Evolutionary conservation across 2,329 filamentous ascomycete genomes (phyloP).

Genomic region (Dactylellina sp.): DNA sequence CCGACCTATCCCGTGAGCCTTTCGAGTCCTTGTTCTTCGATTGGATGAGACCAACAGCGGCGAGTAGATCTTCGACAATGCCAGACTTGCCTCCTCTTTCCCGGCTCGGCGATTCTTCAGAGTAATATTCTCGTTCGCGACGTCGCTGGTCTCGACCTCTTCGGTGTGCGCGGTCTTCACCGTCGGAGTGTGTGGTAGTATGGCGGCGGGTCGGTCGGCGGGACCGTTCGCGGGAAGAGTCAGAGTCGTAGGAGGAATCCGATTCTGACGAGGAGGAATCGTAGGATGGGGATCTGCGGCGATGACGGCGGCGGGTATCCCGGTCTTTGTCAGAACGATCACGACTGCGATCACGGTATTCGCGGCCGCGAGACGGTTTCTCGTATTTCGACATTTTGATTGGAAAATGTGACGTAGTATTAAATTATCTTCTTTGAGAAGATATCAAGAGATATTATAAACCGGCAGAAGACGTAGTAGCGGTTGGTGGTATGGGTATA

Average conservation of each 20-base stretch:
- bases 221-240: slow-evolving; percentile 30
- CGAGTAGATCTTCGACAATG: slow-evolving; percentile 49
- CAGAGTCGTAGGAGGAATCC: slow-evolving; percentile 36
- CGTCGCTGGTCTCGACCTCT: slow-evolving; percentile 36
- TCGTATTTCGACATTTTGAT: slow-evolving; percentile 53
- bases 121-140: slow-evolving; percentile 29
- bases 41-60: slow-evolving; percentile 47
- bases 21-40: slow-evolving; percentile 40
- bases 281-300: slow-evolving; percentile 54
- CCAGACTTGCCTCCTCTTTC: slow-evolving; percentile 25
- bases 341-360: slow-evolving; percentile 35
- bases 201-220: slow-evolving; percentile 49
- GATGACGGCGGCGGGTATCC: slow-evolving; percentile 31
- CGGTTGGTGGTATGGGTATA: too few species aligned
- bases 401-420: not conserved
- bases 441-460: not conserved
- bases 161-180: slow-evolving; percentile 27
- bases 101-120: slow-evolving; percentile 37
- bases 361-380: slow-evolving; percentile 38
- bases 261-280: slow-evolving; percentile 30
- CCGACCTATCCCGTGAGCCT: slow-evolving; percentile 6
- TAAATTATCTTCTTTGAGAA: slow-evolving; percentile 7
- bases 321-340: slow-evolving; percentile 40
- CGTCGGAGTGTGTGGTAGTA: slow-evolving; percentile 43
- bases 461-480: too few species aligned